Evolutionary conservation across 257 asterid species (phyloP).

Genomic region (Solanum acaule): DNA sequence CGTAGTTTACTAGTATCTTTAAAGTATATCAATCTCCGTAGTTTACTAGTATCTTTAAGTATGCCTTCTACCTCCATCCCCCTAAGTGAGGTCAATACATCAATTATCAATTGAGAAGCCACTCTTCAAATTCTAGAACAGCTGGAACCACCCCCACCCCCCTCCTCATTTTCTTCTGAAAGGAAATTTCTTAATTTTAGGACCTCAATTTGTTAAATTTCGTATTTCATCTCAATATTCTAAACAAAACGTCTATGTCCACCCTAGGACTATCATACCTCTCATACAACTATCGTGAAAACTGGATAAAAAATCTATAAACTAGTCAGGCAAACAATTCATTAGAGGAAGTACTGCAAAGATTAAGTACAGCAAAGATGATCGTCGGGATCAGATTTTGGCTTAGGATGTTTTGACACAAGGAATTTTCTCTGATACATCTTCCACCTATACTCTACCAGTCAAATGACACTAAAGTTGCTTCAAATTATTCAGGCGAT

Average conservation of each 20-base stretch:
- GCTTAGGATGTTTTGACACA: background rate
- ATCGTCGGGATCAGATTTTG: background rate
- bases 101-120: background rate
- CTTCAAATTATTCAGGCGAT: background rate
- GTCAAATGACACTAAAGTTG: background rate
- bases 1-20: background rate
- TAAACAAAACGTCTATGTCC: background rate
- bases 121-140: background rate
- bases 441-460: background rate
- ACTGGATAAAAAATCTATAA: background rate
- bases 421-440: background rate
- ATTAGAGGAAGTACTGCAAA: background rate
- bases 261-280: background rate
- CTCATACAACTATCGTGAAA: background rate
- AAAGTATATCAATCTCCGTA: background rate
- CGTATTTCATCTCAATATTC: background rate
- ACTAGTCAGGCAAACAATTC: background rate
- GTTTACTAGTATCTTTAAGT: background rate
- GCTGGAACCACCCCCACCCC: background rate
- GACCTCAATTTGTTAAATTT: background rate
- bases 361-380: background rate
- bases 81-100: background rate
- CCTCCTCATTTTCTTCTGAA: background rate
- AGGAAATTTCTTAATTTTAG: background rate
- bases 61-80: background rate